phyloP scores from a whole-genome alignment of 208 protist species.

The Angomonas desouzai region DNA sequence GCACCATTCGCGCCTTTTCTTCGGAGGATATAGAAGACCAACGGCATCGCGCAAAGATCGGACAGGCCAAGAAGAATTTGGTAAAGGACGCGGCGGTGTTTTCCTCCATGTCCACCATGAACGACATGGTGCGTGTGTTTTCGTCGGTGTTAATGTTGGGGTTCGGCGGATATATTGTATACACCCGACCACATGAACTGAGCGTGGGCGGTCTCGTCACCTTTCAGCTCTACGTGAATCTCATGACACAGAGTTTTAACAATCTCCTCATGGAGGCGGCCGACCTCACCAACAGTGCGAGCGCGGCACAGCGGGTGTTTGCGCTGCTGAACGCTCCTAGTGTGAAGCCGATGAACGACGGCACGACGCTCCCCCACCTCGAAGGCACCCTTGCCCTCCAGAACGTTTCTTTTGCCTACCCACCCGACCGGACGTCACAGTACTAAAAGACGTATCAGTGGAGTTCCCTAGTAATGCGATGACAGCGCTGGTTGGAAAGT shows the following conservation, averaged over 20 bases:
- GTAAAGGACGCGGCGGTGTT: conserved; percentile 35
- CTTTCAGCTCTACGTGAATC: conserved; percentile 47
- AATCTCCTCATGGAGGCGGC: conserved; percentile 35
- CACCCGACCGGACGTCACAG: conserved; percentile 21
- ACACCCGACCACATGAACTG: conserved; percentile 32
- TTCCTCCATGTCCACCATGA: conserved; percentile 27
- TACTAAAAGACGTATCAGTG: conserved; percentile 24
- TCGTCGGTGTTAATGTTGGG: conserved; percentile 31
- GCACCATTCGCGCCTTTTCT: conserved; percentile 58
- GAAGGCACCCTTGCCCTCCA: conserved; percentile 16
- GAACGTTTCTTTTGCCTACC: conserved; percentile 25
- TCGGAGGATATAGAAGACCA: conserved; percentile 38
- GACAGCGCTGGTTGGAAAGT: conserved; percentile 41
- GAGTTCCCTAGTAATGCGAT: conserved; percentile 24
- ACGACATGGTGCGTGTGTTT: conserved; percentile 37
- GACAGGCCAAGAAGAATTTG: conserved; percentile 36
- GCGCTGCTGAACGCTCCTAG: conserved; percentile 36
- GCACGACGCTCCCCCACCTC: conserved; percentile 17
- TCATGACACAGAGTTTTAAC: conserved; percentile 45
- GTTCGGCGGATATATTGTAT: conserved; percentile 51
- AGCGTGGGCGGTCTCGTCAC: conserved; percentile 50
- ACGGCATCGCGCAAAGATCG: conserved; percentile 35
- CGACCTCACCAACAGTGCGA: conserved; percentile 40
- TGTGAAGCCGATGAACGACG: conserved; percentile 24
- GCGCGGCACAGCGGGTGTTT: conserved; percentile 47